Evolutionary conservation across 1,139 yeast species (phyloP).

Genomic region (Zygosaccharomyces sapae): DNA sequence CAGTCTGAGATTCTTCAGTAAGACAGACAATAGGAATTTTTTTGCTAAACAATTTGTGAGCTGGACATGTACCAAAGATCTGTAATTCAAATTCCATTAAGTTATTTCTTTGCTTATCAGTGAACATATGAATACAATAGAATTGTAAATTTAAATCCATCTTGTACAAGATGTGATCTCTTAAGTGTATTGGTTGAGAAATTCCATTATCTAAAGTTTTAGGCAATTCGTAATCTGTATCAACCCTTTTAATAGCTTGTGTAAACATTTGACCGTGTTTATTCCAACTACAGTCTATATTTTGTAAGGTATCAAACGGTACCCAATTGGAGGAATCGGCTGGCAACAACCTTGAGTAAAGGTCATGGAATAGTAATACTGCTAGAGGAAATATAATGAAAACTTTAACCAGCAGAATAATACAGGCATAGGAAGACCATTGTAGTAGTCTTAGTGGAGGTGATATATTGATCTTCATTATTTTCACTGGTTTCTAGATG

Average conservation of each 20-base stretch:
- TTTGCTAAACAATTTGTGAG: slow-evolving; percentile 8
- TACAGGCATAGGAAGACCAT: slow-evolving; percentile 27
- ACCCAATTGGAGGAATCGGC: slow-evolving; percentile 27
- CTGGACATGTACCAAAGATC: slow-evolving; percentile 4
- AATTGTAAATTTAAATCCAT: slow-evolving; percentile 25
- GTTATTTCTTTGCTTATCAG: slow-evolving; percentile 3
- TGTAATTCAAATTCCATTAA: slow-evolving; percentile 9
- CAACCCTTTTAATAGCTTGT: slow-evolving; percentile 17
- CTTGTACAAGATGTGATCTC: slow-evolving; percentile 26
- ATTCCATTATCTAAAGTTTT: slow-evolving; percentile 24
- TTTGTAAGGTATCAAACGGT: slow-evolving; percentile 18
- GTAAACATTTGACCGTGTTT: slow-evolving; percentile 7
- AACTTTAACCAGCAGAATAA: slow-evolving; percentile 24
- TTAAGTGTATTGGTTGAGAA: slow-evolving; percentile 21
- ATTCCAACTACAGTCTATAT: not conserved
- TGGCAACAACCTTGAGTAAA: slow-evolving; percentile 29
- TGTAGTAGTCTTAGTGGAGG: slow-evolving; percentile 31
- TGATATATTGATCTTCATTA: slow-evolving; percentile 30
- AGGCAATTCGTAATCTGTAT: slow-evolving; percentile 20
- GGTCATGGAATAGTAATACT: slow-evolving; percentile 30
- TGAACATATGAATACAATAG: slow-evolving; percentile 20
- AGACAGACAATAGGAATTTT: slow-evolving; percentile 19
- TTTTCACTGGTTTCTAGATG: not conserved
- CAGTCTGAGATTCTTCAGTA: slow-evolving; percentile 5
- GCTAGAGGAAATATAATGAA: slow-evolving; percentile 31